Base-by-base conservation (phyloP, 2,329 filamentous ascomycete species). In the Teratosphaeria pseudoeucalypti region DNA sequence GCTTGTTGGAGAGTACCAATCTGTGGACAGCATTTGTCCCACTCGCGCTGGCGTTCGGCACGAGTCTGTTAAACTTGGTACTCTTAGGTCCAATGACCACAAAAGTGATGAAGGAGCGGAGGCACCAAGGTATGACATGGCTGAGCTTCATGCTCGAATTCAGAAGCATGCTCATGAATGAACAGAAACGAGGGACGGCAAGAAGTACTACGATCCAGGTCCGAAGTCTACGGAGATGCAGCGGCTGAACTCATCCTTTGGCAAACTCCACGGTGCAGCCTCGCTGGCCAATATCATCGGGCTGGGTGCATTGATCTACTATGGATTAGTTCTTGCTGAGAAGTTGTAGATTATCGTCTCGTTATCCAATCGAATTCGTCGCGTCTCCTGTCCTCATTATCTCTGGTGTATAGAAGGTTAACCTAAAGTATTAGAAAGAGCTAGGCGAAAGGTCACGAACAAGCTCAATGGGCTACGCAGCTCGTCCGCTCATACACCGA, bases 221-320 rank as follows among this genome's bases (percentile, higher is more conserved):
- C 89, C 90, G 47, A 89, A 95, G 69, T 94, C 88, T 5, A 80
- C 86, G 66, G 89, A 92, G 77, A 96, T 97, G 92, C 74, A 84
- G 66, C 80, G 79, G 9, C 74, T 95, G 67, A 95, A 92, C 78
- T 88, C 85, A 76, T 80, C 79, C 63, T 97, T 97, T 73, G 84
- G 83, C 16, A 82, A 82, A 62, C 74, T 96, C 60, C 94, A 99
- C 74, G 90, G 92, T 6, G 76, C 89, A 55, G 95, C 90, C 7
- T 88, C 88, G 32, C 73, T 95, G 62, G 73, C 95, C 23, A 96
- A 96, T 72, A 71, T 97, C 61, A 74, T 82, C 1, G 87, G 84
- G 0, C 80, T 95, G 55, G 72, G 86, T 52, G 84, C 85, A 0
- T 86, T 86, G 52, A 70, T 95, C 3, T 85, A 81, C 67, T 97